A percentile compares a stretch with the other conserved stretches of the same genome.
phyloP scores from a whole-genome alignment of 2,329 filamentous ascomycete species.

The Ascochyta clinopodiicola region DNA sequence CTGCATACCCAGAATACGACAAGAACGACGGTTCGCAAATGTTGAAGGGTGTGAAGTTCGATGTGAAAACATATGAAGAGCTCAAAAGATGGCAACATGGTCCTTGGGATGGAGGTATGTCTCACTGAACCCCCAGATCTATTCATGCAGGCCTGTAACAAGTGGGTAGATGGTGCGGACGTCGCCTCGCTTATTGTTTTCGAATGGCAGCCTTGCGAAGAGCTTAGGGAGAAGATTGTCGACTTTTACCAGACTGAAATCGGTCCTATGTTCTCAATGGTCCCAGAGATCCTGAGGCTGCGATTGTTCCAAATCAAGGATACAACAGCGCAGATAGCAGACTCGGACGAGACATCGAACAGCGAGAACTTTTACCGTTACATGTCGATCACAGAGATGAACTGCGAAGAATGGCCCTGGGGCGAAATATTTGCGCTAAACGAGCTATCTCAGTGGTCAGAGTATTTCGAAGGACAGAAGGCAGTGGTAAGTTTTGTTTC shows the following conservation, averaged over 20 bases:
- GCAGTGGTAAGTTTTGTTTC: conserved; percentile 4
- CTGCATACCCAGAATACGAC: background rate
- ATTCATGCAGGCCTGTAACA: background rate
- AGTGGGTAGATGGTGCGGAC: conserved; percentile 2
- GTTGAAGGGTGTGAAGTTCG: background rate
- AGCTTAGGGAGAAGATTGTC: conserved; percentile 3
- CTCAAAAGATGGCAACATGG: conserved; percentile 12
- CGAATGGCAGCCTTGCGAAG: conserved; percentile 9
- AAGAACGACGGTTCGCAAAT: background rate
- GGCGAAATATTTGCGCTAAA: conserved; percentile 7
- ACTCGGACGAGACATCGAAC: conserved; percentile 1
- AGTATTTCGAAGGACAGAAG: conserved; percentile 13
- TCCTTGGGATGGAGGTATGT: conserved; percentile 12
- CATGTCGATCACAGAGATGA: conserved; percentile 7
- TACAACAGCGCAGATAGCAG: background rate
- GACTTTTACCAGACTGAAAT: conserved; percentile 8
- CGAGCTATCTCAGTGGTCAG: conserved; percentile 5
- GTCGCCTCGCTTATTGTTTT: conserved; percentile 5
- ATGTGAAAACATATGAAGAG: conserved; percentile 16
- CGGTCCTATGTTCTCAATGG: conserved; percentile 2
- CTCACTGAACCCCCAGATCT: background rate
- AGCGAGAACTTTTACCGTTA: conserved; percentile 1
- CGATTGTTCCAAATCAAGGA: conserved; percentile 10
- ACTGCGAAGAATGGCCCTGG: conserved; percentile 18
- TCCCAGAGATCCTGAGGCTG: conserved; percentile 9